Evolutionary conservation across 768 basidiomycete species (phyloP).

Genomic region (Tubosaeta sp.): DNA sequence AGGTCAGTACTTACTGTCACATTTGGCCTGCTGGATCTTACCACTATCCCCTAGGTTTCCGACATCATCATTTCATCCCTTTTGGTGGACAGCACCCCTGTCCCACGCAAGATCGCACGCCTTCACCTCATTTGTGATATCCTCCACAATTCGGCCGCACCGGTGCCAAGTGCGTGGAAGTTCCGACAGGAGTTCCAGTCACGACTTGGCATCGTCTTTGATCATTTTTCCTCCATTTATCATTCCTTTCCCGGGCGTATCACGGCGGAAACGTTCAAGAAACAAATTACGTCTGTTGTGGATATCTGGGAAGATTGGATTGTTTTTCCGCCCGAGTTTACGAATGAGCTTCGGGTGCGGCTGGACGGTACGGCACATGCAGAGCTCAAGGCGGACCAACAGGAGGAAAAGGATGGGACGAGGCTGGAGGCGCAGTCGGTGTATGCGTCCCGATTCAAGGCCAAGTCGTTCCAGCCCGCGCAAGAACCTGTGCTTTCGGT

Average conservation of each 20-base stretch:
- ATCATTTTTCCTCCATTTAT: constrained; percentile 91
- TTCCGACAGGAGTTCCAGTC: constrained; percentile 93
- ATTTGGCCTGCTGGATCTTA: background rate
- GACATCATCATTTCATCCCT: constrained; percentile 90
- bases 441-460: constrained; percentile 66
- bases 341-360: constrained; percentile 62
- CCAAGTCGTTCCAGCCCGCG: constrained; percentile 73
- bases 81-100: constrained; percentile 85
- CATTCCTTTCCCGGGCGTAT: constrained; percentile 95
- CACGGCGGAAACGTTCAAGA: constrained; percentile 94
- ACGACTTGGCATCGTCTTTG: constrained; percentile 89
- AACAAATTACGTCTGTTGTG: constrained; percentile 81
- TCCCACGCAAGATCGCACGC: constrained; percentile 95
- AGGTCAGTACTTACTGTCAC: constrained; percentile 45
- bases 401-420: constrained; percentile 17
- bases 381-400: constrained; percentile 26
- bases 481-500: constrained; percentile 33
- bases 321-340: constrained; percentile 88
- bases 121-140: constrained; percentile 97
- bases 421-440: constrained; percentile 27
- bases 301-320: constrained; percentile 99
- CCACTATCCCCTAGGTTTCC: constrained; percentile 53
- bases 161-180: constrained; percentile 96
- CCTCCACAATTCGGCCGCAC: constrained; percentile 91
- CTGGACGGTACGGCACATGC: constrained; percentile 57